Evolutionary conservation across 2,329 filamentous ascomycete species (phyloP).

Genomic region (Diaporthe sp.): DNA sequence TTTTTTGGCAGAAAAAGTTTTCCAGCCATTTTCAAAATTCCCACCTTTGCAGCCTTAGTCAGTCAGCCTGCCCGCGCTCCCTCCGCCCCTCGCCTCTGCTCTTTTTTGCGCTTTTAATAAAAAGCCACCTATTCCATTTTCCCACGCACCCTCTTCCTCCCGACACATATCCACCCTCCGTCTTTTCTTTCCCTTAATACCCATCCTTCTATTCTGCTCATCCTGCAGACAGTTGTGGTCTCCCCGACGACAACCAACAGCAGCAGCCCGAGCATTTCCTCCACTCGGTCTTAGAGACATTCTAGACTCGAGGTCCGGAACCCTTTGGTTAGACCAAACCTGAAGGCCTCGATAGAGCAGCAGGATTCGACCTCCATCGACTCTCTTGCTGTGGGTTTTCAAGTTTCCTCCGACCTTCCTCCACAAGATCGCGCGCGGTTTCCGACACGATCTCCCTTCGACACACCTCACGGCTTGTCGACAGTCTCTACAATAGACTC

Average conservation of each 20-base stretch:
- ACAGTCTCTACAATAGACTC: slow-evolving; percentile 12
- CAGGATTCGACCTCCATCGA: slow-evolving; percentile 54
- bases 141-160: slow-evolving; percentile 6
- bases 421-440: slow-evolving; percentile 33
- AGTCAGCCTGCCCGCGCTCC: slow-evolving; percentile 25
- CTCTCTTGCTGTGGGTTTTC: slow-evolving; percentile 44
- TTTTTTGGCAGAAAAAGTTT: slow-evolving; percentile 40
- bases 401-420: slow-evolving; percentile 26
- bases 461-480: slow-evolving; percentile 26
- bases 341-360: slow-evolving; percentile 47
- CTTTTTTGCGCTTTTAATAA: slow-evolving; percentile 23
- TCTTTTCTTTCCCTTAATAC: slow-evolving; percentile 30
- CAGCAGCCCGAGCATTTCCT: slow-evolving; percentile 34
- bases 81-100: slow-evolving; percentile 7
- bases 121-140: slow-evolving; percentile 26
- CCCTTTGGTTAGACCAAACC: slow-evolving; percentile 39
- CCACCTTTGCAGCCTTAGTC: slow-evolving; percentile 29
- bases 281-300: slow-evolving; percentile 46
- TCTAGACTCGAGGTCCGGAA: slow-evolving; percentile 36
- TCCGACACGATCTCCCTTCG: slow-evolving; percentile 23
- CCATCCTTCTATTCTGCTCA: slow-evolving; percentile 28
- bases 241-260: slow-evolving; percentile 43
- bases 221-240: slow-evolving; percentile 24
- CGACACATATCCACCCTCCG: slow-evolving; percentile 27
- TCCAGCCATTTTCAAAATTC: slow-evolving; percentile 34